A percentile compares a stretch with the other conserved stretches of the same genome.
Evolutionary conservation across 139 green algal genomes (phyloP).

Genomic region (Tetraselmis striata): DNA sequence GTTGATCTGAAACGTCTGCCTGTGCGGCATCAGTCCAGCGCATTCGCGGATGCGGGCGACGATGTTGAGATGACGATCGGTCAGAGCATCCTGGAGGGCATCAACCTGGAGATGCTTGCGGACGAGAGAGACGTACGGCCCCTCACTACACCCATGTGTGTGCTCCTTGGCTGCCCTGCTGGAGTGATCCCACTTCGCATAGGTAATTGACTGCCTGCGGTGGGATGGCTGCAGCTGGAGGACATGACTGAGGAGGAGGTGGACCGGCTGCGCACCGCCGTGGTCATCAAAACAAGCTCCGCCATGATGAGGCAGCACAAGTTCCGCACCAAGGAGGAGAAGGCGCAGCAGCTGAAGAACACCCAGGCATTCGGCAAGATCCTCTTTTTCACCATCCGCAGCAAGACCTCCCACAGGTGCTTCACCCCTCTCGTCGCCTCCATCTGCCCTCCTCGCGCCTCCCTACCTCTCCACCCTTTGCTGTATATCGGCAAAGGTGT

Average conservation of each 20-base stretch:
- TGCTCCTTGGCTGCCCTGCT: background rate
- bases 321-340: slow-evolving; percentile 7
- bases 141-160: background rate
- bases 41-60: too few relatives aligned
- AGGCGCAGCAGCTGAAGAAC: slow-evolving; percentile 11
- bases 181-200: background rate
- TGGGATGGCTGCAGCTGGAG: background rate
- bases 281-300: slow-evolving; percentile 26
- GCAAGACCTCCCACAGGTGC: too few relatives aligned
- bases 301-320: slow-evolving; percentile 16
- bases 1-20: too few relatives aligned
- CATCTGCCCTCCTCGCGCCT: too few relatives aligned
- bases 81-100: background rate
- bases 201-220: background rate
- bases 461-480: too few relatives aligned
- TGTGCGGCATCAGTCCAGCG: too few relatives aligned
- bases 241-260: slow-evolving; percentile 7
- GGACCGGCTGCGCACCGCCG: slow-evolving; percentile 24
- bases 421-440: too few relatives aligned
- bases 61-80: background rate
- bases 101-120: background rate
- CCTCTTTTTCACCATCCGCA: slow-evolving; percentile 20
- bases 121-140: background rate
- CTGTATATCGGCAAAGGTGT: too few relatives aligned
- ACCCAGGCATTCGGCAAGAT: slow-evolving; percentile 20